These are phyloP conservation scores for Citrus australasica DNA, from an alignment of 345 rosid genomes.

Conservation along the genomic window DNA sequence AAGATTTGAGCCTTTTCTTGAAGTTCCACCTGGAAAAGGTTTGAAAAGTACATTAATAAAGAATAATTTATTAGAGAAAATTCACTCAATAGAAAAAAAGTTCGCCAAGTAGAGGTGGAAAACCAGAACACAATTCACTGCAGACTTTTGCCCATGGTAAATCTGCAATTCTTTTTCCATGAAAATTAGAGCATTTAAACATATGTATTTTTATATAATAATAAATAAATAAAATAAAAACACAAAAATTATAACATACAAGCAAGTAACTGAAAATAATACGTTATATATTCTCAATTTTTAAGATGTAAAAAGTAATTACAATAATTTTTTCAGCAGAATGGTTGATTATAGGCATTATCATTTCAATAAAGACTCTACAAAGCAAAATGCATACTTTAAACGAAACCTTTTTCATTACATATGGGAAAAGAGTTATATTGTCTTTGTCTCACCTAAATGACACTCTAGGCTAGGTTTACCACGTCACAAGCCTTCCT, in stretches of 20 bases:
- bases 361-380: neutral
- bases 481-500: neutral
- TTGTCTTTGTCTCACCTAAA: neutral
- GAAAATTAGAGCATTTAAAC: neutral
- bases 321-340: neutral
- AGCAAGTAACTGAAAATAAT: neutral
- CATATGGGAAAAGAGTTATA: neutral
- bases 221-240: too few species aligned
- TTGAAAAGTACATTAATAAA: constrained; percentile 21
- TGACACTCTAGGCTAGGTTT: neutral
- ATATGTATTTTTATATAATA: neutral
- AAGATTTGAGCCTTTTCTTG: constrained; percentile 57
- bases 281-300: neutral
- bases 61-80: neutral
- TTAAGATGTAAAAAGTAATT: neutral
- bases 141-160: neutral
- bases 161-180: neutral
- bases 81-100: neutral
- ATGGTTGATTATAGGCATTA: neutral
- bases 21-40: constrained; percentile 54
- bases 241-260: neutral
- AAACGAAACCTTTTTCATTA: neutral
- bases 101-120: neutral
- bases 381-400: neutral
- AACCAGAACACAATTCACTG: neutral